These are phyloP conservation scores for Aspergillus mulundensis DNA, from an alignment of 495 filamentous ascomycete genomes.

Conservation along the genomic window DNA sequence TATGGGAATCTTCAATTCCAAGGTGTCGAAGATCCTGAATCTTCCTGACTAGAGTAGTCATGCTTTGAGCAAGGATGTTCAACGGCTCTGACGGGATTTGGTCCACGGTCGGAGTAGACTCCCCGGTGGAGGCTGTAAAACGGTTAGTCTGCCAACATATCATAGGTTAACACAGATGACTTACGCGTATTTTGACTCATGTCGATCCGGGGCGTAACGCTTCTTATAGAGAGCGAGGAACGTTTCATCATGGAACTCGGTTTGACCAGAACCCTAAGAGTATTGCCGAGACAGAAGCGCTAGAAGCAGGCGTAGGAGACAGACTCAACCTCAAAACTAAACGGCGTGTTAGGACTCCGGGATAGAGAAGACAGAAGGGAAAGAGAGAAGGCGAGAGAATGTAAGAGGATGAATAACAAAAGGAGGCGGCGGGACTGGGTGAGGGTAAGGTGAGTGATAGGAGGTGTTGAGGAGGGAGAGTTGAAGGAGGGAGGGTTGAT, in stretches of 20 bases:
- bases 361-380: neutral
- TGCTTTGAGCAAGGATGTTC: slow-evolving; percentile 32
- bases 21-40: slow-evolving; percentile 45
- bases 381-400: slow-evolving; percentile 2
- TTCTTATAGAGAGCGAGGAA: too few relatives aligned
- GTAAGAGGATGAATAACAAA: neutral
- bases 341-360: too few relatives aligned
- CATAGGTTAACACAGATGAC: too few relatives aligned
- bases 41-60: slow-evolving; percentile 42
- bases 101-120: neutral
- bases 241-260: too few relatives aligned
- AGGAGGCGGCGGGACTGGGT: too few relatives aligned
- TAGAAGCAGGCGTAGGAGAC: neutral
- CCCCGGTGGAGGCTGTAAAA: neutral
- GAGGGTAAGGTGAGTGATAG: too few relatives aligned
- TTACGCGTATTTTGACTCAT: too few relatives aligned
- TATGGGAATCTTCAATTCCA: slow-evolving; percentile 51
- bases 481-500: too few relatives aligned
- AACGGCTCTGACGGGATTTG: slow-evolving; percentile 17
- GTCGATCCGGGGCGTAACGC: too few relatives aligned
- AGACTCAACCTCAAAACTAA: neutral
- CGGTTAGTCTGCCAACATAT: neutral
- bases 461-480: too few relatives aligned
- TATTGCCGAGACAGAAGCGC: too few relatives aligned
- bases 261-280: neutral